Base-by-base conservation (phyloP, 2,329 filamentous ascomycete genomes). In the Trichoderma atrobrunneum region DNA sequence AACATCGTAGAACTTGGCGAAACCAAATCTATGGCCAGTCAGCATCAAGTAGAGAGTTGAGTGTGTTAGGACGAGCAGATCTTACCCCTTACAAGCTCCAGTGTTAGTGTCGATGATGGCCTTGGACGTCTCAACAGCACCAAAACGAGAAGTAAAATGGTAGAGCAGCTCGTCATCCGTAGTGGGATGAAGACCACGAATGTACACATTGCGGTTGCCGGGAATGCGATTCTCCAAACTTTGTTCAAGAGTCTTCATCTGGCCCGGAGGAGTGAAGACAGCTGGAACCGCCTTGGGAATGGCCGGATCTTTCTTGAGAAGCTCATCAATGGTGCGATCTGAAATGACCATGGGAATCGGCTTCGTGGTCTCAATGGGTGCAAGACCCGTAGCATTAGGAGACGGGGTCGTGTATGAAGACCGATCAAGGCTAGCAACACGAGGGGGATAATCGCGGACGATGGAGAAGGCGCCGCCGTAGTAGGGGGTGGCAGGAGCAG, bases 191-290 rank as follows among this genome's bases (percentile, higher is more conserved):
- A 99, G 91, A 21, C 97, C 97, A 73, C 96, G 93, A 75, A 99
- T 98, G 85, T 99, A 99, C 75, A 99, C 95, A 78, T 99, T 99
- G 74, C 94, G 96, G 79, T 98, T 97, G 59, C 95, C 95, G 62
- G 93, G 85, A 72, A 91, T 96, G 72, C 94, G 92, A 78, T 98
- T 98, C 83, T 97, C 93, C 63, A 99, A 87, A 79, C 95, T 97
- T 82, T 97, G 95, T 75, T 97, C 95, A 32, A 98, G 89, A 56
- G 93, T 95, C 87, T 97, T 93, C 84, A 93, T 90, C 78, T 92
- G 93, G 72, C 95, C 95, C 28, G 91, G 91, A 32, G 94, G 93
- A 72, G 92, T 94, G 79, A 93, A 95, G 75, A 94, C 91, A 7
- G 96, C 95, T 18, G 95, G 95, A 60, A 99, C 95, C 65, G 96